phyloP scores from a whole-genome alignment of 441 rosid genomes.

The Rhodomyrtus psidioides region DNA sequence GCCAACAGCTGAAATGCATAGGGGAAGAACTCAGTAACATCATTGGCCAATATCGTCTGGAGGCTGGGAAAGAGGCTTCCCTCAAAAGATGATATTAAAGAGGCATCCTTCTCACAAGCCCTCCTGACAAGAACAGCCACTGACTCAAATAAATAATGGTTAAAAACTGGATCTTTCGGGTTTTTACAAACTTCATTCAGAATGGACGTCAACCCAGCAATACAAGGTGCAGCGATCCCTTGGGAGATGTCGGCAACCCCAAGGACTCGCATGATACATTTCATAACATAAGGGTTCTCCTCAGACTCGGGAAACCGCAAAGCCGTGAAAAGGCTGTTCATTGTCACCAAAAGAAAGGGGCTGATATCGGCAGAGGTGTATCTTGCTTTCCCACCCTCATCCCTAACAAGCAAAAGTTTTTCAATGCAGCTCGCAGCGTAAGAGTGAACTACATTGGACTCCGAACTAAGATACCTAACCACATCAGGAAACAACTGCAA shows the following conservation, averaged over 20 bases:
- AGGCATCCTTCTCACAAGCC: slow-evolving; percentile 69
- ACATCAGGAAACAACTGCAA: slow-evolving; percentile 60
- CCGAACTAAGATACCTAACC: slow-evolving; percentile 65
- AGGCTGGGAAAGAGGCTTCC: slow-evolving; percentile 74
- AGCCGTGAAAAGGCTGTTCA: slow-evolving; percentile 73
- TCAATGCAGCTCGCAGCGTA: slow-evolving; percentile 94
- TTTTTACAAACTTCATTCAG: slow-evolving; percentile 81
- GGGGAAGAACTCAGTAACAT: slow-evolving; percentile 88
- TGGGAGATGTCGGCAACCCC: slow-evolving; percentile 69
- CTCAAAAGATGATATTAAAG: slow-evolving; percentile 72
- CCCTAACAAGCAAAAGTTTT: slow-evolving; percentile 84
- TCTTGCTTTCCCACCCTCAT: slow-evolving; percentile 58
- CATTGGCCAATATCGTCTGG: slow-evolving; percentile 57
- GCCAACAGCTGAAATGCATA: slow-evolving; percentile 94
- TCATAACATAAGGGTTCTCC: slow-evolving; percentile 93
- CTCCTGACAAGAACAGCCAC: slow-evolving; percentile 89
- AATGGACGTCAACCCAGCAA: slow-evolving; percentile 57
- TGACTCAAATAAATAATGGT: slow-evolving; percentile 91
- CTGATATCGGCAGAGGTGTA: slow-evolving; percentile 55
- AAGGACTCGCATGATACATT: slow-evolving; percentile 90
- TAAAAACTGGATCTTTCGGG: slow-evolving; percentile 85
- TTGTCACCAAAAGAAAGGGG: slow-evolving; percentile 42
- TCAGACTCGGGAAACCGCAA: slow-evolving; percentile 78
- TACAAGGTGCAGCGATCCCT: slow-evolving; percentile 77
- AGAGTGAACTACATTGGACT: slow-evolving; percentile 92